phyloP scores from a whole-genome alignment of 805 yeast species.

The Candida glaebosa region DNA sequence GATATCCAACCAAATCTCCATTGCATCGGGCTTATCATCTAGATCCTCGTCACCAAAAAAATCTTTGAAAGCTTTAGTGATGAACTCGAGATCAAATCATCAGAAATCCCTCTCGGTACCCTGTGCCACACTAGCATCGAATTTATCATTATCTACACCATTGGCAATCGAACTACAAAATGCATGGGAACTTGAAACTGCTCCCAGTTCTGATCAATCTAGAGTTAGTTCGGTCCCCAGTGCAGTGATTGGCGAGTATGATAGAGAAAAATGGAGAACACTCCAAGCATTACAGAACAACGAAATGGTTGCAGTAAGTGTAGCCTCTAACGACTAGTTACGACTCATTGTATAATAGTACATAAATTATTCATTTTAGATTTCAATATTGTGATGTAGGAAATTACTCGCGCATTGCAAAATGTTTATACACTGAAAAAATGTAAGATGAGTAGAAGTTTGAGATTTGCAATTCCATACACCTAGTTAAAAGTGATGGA shows the following conservation, averaged over 20 bases:
- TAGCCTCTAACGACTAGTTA: conserved; percentile 3
- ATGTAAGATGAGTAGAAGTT: conserved; percentile 1
- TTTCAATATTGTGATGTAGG: neutral
- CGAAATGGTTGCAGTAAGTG: neutral
- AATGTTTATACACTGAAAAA: neutral
- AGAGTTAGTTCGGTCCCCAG: conserved; percentile 48
- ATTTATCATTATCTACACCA: conserved; percentile 1
- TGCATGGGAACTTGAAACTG: conserved; percentile 28
- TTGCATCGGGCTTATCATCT: conserved; percentile 24
- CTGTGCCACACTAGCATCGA: neutral
- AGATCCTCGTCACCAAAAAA: conserved; percentile 31
- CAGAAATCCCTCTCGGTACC: conserved; percentile 4
- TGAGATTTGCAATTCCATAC: neutral
- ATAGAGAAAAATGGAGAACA: conserved; percentile 62
- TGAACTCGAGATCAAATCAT: conserved; percentile 2
- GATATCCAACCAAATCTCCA: conserved; percentile 23
- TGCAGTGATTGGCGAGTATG: conserved; percentile 61
- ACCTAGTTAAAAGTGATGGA: conserved; percentile 20
- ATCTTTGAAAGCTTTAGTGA: conserved; percentile 16
- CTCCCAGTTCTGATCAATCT: conserved; percentile 35
- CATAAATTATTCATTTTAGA: too few species aligned
- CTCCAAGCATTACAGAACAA: conserved; percentile 33
- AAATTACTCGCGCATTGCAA: too few species aligned
- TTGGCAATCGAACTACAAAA: conserved; percentile 8
- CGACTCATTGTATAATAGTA: neutral